phyloP scores from a whole-genome alignment of 1,284 basidiomycete species.

The Hypsizygus ulmarius region DNA sequence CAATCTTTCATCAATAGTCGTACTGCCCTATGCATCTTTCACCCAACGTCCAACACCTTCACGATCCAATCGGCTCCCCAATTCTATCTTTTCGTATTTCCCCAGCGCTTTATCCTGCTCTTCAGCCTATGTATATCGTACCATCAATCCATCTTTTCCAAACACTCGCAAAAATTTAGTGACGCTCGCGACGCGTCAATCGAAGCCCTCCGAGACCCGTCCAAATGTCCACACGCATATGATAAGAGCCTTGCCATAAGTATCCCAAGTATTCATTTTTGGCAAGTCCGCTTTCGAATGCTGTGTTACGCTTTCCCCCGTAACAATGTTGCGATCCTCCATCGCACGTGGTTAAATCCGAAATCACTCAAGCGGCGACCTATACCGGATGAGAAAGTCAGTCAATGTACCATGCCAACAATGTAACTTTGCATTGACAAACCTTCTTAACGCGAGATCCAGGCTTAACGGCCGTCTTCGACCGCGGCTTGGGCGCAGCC shows the following conservation, averaged over 20 bases:
- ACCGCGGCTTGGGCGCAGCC: constrained; percentile 33
- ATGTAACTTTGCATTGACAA: constrained; percentile 2
- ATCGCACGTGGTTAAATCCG: neutral
- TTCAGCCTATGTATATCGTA: no score
- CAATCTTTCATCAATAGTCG: neutral
- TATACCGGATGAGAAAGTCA: constrained; percentile 12
- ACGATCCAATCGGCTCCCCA: neutral
- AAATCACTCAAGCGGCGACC: constrained; percentile 25
- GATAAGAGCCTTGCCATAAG: no score
- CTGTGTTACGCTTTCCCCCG: no score
- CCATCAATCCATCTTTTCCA: no score
- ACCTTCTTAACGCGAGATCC: constrained; percentile 35
- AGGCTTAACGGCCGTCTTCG: constrained; percentile 32
- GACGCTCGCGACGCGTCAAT: no score
- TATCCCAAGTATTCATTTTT: no score
- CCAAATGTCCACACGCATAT: no score
- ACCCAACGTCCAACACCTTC: neutral
- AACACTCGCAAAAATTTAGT: no score
- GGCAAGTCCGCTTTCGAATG: no score
- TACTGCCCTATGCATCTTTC: neutral
- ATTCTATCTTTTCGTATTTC: neutral
- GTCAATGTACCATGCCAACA: constrained; percentile 8
- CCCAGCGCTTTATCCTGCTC: neutral
- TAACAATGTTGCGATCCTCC: no score
- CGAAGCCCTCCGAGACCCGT: no score